Percentiles rank a stretch among this genome's conserved stretches.
Conservation (phyloP, 257 asterid genomes). For the Catharanthus roseus region DNA sequence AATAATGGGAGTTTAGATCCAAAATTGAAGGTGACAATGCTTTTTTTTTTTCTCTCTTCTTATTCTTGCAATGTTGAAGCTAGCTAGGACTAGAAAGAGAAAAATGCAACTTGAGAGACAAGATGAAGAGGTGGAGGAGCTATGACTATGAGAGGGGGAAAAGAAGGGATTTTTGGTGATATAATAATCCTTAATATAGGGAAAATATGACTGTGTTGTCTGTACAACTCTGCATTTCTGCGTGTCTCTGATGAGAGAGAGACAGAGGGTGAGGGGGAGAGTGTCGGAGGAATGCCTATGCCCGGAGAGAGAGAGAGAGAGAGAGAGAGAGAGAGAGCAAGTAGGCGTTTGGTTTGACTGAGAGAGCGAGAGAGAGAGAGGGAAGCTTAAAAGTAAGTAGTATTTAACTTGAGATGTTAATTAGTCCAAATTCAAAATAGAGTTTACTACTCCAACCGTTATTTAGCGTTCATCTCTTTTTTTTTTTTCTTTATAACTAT, state of each 20-base stretch:
- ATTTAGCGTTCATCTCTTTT: too few species aligned
- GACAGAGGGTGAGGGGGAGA: background rate
- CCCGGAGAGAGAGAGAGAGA: background rate
- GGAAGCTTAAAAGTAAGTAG: too few species aligned
- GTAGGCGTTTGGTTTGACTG: background rate
- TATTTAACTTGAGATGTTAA: too few species aligned
- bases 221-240: background rate
- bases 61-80: background rate
- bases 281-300: background rate
- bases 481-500: too few species aligned
- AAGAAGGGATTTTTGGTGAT: background rate
- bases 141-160: background rate
- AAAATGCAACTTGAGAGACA: background rate
- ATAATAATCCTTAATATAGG: background rate
- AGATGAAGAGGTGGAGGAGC: background rate
- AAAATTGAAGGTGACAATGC: constrained; percentile 27
- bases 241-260: too few species aligned
- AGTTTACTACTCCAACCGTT: too few species aligned
- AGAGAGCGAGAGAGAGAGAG: too few species aligned
- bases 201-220: constrained; percentile 1
- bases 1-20: constrained; percentile 38
- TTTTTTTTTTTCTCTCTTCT: background rate
- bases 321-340: too few species aligned
- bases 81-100: background rate
- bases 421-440: too few species aligned